Percentiles rank a stretch among this genome's conserved stretches.
Evolutionary conservation across 1,139 yeast species (phyloP).

Genomic region (Zhuliangozyma blackwelliae): DNA sequence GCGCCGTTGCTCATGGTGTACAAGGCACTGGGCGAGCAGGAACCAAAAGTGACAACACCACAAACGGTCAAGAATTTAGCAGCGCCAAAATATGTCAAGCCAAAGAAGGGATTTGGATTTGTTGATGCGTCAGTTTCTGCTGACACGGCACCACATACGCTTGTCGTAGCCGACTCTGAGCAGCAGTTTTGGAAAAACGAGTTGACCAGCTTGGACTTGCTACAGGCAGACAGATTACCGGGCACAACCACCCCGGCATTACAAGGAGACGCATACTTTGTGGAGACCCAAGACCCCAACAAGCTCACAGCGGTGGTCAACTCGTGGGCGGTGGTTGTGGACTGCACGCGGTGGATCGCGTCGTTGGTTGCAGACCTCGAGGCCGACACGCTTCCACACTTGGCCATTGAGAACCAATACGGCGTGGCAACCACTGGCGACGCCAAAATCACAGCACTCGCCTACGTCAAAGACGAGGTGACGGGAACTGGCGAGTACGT

Average conservation of each 20-base stretch:
- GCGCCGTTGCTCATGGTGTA: slow-evolving; percentile 26
- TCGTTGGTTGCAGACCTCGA: slow-evolving; percentile 5
- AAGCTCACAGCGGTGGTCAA: slow-evolving; percentile 8
- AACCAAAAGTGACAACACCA: slow-evolving; percentile 1
- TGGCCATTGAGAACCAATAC: slow-evolving; percentile 3
- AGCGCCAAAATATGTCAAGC: slow-evolving; percentile 20
- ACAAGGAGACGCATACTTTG: no score
- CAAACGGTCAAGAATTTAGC: not conserved
- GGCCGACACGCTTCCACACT: not conserved
- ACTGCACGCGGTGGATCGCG: slow-evolving; percentile 11
- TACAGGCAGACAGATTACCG: slow-evolving; percentile 14
- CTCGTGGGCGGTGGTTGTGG: slow-evolving; percentile 8
- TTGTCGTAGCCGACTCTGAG: slow-evolving; percentile 3
- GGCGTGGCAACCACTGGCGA: slow-evolving; percentile 5
- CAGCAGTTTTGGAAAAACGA: slow-evolving; percentile 12
- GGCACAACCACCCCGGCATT: not conserved
- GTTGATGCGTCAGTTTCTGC: slow-evolving; percentile 22
- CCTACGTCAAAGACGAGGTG: slow-evolving; percentile 21
- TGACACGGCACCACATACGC: slow-evolving; percentile 7
- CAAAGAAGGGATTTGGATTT: slow-evolving; percentile 38
- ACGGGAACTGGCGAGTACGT: slow-evolving; percentile 24
- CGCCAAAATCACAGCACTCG: slow-evolving; percentile 10
- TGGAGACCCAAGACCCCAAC: no score
- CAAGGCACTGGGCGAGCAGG: slow-evolving; percentile 1
- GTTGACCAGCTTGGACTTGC: slow-evolving; percentile 10